phyloP scores from a whole-genome alignment of 2,329 filamentous ascomycete genomes.

The Cladorrhinum sp. region DNA sequence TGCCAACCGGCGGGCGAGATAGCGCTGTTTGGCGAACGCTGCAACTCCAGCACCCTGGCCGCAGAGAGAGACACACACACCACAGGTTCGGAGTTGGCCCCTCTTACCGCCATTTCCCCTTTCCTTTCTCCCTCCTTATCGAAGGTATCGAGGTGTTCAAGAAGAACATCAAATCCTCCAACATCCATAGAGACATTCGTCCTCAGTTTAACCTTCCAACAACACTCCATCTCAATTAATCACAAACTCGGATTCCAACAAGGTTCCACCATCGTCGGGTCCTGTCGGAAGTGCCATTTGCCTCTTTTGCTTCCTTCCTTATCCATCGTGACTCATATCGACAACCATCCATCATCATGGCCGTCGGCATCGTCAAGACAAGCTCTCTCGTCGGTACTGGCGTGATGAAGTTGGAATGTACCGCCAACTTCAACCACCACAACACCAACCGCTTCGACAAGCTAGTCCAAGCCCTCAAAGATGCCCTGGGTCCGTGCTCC shows the following conservation, averaged over 20 bases:
- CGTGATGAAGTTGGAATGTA: constrained; percentile 18
- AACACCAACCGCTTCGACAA: constrained; percentile 56
- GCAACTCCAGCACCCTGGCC: constrained; percentile 1
- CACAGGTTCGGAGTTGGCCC: neutral
- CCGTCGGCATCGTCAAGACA: constrained; percentile 24
- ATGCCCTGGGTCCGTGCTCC: constrained; percentile 72
- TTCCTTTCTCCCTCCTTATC: neutral
- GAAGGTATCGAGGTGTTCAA: neutral
- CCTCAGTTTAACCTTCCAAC: neutral
- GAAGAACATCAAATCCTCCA: neutral
- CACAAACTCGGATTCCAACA: neutral
- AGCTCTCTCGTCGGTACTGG: constrained; percentile 2
- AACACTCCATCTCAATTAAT: neutral
- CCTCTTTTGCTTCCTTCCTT: neutral
- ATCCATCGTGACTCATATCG: neutral
- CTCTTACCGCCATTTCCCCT: constrained; percentile 26
- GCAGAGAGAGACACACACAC: neutral
- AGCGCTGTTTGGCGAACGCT: constrained; percentile 8
- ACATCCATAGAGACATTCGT: neutral
- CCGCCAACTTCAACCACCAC: constrained; percentile 27
- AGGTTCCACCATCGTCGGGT: constrained; percentile 1
- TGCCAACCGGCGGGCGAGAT: constrained; percentile 14
- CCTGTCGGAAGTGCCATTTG: neutral
- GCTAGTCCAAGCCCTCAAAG: constrained; percentile 71
- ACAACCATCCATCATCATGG: constrained; percentile 24